Percentiles rank a stretch among this genome's conserved stretches.
Conservation (phyloP, 1,284 basidiomycete genomes). For the Malassezia slooffiae region DNA sequence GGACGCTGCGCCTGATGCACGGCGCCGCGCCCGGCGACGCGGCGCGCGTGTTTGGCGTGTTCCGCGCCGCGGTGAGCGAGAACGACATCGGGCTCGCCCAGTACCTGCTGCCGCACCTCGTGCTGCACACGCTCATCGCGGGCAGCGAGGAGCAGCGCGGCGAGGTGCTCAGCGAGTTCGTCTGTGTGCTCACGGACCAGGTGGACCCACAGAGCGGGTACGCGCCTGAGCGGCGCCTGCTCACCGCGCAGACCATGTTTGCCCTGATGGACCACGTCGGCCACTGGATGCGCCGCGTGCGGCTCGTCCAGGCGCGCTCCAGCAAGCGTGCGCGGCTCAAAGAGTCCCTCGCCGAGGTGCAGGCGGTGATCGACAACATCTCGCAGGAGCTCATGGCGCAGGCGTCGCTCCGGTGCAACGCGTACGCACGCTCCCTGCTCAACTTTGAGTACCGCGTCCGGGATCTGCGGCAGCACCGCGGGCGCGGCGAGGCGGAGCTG, state of each 20-base stretch:
- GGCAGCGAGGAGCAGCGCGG: constrained; percentile 55
- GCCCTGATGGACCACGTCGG: constrained; percentile 88
- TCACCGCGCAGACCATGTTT: constrained; percentile 69
- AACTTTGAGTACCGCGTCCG: constrained; percentile 65
- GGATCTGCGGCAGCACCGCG: neutral
- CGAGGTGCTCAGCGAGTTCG: constrained; percentile 65
- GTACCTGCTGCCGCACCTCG: constrained; percentile 79
- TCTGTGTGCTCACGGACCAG: constrained; percentile 76
- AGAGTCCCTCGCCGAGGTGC: constrained; percentile 50
- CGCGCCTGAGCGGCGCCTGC: constrained; percentile 29
- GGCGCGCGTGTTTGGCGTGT: constrained; percentile 56
- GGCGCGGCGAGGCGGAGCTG: constrained; percentile 28
- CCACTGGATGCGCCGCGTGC: constrained; percentile 62
- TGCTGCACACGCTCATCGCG: constrained; percentile 73
- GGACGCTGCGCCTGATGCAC: constrained; percentile 72
- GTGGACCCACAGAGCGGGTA: constrained; percentile 49
- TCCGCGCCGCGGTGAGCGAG: constrained; percentile 66
- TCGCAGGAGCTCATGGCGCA: constrained; percentile 80
- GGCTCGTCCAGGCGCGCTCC: constrained; percentile 30
- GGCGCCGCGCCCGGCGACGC: constrained; percentile 40
- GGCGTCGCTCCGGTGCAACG: constrained; percentile 84
- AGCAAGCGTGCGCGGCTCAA: constrained; percentile 18
- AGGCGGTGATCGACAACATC: constrained; percentile 69
- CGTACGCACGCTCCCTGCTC: constrained; percentile 86
- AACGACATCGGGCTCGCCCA: constrained; percentile 85